Base-by-base conservation (phyloP, 805 yeast species). In the Wickerhamiella spandovensis region DNA sequence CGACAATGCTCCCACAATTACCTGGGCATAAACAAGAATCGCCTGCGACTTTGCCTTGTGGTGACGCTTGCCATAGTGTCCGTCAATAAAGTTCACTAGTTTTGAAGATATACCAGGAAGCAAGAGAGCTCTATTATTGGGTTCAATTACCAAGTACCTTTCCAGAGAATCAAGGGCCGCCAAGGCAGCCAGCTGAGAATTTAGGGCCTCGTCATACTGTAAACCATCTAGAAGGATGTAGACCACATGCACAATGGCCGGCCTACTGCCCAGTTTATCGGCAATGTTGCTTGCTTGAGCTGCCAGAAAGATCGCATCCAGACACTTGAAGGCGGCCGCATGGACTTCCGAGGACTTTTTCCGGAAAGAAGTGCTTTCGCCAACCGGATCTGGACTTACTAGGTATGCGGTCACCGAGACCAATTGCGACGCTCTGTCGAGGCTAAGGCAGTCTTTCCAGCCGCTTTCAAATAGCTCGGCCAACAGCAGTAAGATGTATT, bases 401-500 rank as follows among this genome's bases (percentile, higher is more conserved):
- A 64, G 52, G 53, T 56, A 63, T 5, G 58, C 43, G 7, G 51
- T 46, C 3, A 64, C 60, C 1, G 63, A 50, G 3, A 56, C 24
- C 23, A 62, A 54, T 48, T 61, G 59, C 37, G 46, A 54, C 2
- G 64, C 63, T 25, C 52, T 44, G 9, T 54, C 53, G n/a, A 54
- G 38, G 18, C 51, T 39, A 18, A 63, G 50, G 1, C 46, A 42
- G 5, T 28, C 35, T 13, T 30, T 9, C 61, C 59, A 60, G 5
- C 55, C 54, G 2, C 32, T 23, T 7, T 37, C 54, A 20, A 78
- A 63, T n/a, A 81, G 59, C 4, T 68, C 56, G 3, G 67, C 60
- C 2, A 81, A 56, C 17, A 77, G 68, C n/a, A 67, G 62, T 9
- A 81, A 58, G 0, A 75, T 59, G 24, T 66, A 63, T 51, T 76